Base-by-base conservation (phyloP, 2,329 filamentous ascomycete genomes). In the Talaromyces pinophilus region DNA sequence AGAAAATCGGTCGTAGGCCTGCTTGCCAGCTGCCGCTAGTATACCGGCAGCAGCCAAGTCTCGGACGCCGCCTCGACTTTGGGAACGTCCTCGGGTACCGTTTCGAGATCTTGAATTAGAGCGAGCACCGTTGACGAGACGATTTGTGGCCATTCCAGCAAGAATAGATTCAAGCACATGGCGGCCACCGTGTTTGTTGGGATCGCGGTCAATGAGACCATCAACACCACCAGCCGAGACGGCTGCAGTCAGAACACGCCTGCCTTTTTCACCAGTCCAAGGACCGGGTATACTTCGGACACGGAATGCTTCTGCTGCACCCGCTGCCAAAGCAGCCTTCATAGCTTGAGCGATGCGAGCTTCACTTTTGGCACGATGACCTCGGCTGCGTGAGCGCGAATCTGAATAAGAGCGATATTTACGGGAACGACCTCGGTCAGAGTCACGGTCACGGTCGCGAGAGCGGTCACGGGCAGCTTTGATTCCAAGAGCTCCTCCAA, bases 201-300 rank as follows among this genome's bases (percentile, higher is more conserved):
- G 85, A 72, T 93, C 85, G 62, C 82, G 82, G 70, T 89, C 87
- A 65, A 90, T 83, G 50, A 93, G 85, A 8, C 89, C 88, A 77
- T 97, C 92, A 68, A 97, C 90, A 66, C 92, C 91, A 71, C 92
- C 94, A 67, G 94, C 93, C 79, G 92, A 90, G 30, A 89, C 79
- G 42, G 94, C 94, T 59, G 93, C 93, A 25, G 94, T 97, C 59
- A 96, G 86, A 67, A 98, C 87, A 62, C 94, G 92, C 82, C 93
- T 95, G 70, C 93, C 92, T 81, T 97, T 97, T 69, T 92, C 90
- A 44, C 93, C 94, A 69, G 89, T 90, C 93, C 93, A 97, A 52
- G 90, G 87, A 64, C 94, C 94, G 2, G 92, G 91, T 69, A 95
- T 91, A 73, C 94, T 96, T 76, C 93, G 89, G 65, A 93, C 89